Evolutionary conservation across 768 basidiomycete species (phyloP), one percentile per base, ranked within the genome.

Genomic region (Termitomyces sp.): DNA sequence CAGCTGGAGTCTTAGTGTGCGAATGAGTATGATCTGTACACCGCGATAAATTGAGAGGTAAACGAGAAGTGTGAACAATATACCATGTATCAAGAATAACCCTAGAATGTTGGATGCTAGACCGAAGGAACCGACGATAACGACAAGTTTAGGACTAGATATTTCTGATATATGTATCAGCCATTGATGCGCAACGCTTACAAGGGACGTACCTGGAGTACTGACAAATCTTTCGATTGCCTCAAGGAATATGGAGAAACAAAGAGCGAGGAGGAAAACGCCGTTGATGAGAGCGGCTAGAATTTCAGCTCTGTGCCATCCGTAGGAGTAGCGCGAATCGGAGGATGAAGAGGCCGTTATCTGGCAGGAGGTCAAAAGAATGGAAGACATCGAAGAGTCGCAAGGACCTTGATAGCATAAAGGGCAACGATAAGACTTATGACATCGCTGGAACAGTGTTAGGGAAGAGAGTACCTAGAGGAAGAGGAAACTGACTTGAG

Each of bases 261-360:
- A 47, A 19, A 56, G 38, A 21, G 47, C 47, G 12, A 56, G 57
- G 4, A 61, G 53, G 44, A 61, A 61, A 32, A 61, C 56, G 1
- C 60, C 60, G 31, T 61, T 61, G 49, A 61, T 55, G 48, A 61
- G 57, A 16, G 60, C 56, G 14, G 56, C 60, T 48, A 37, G 82
- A 62, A 97, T 95, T 69, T 97, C 95, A n/a, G 97, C 97, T 59
- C 97, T 82, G 71, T 98, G 95, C 96, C 95, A 98, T 16, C 95
- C 95, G 69, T 98, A 98, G 5, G 95, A 94, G 71, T 97, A 97
- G 48, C 86, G 83, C 29, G 89, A 82, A 73, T 89, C 85, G 25
- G 73, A 74, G 32, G 82, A 73, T 27, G 75, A 80, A 54, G 79
- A 78, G 37, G 78, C 77, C 35, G 89, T 85, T 53, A 94, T 79